Conservation (phyloP, 257 asterid species). For the Fraxinus pennsylvanica region DNA sequence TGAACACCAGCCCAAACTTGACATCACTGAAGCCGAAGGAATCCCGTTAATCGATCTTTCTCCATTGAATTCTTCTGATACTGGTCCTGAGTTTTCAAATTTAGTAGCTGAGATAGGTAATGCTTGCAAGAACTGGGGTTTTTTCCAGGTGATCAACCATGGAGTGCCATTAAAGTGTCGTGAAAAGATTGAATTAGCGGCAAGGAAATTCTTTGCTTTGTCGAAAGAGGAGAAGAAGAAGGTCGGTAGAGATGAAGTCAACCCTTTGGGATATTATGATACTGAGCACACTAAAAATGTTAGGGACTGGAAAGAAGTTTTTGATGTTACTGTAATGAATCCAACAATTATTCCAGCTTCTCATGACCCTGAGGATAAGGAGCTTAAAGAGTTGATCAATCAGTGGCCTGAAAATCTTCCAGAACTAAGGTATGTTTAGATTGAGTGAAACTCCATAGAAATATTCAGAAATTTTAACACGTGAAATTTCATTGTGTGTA, state of each 20-base stretch:
- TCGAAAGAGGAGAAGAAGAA: slow-evolving; percentile 41
- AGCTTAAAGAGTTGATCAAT: slow-evolving; percentile 28
- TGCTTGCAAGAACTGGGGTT: slow-evolving; percentile 46
- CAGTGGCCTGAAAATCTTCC: slow-evolving; percentile 41
- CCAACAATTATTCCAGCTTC: slow-evolving; percentile 36
- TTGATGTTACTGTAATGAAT: slow-evolving; percentile 30
- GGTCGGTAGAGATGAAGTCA: slow-evolving; percentile 36
- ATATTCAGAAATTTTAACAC: background rate
- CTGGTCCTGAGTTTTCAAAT: slow-evolving; percentile 6
- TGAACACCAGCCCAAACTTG: slow-evolving; percentile 36
- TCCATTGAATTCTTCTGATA: slow-evolving; percentile 4
- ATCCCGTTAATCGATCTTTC: slow-evolving; percentile 47
- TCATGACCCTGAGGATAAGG: slow-evolving; percentile 30
- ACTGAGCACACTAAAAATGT: slow-evolving; percentile 46
- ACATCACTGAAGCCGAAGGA: slow-evolving; percentile 27
- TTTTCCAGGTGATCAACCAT: slow-evolving; percentile 48
- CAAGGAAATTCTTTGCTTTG: slow-evolving; percentile 37
- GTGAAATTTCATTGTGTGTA: background rate
- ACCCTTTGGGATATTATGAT: slow-evolving; percentile 44
- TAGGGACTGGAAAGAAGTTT: slow-evolving; percentile 50
- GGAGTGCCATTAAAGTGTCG: slow-evolving; percentile 37
- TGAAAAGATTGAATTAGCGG: slow-evolving; percentile 25
- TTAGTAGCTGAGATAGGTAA: slow-evolving; percentile 29
- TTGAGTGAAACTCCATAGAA: background rate
- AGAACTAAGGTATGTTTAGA: slow-evolving; percentile 26